Conservation (phyloP, 257 asterid genomes). For the Lavandula angustifolia region DNA sequence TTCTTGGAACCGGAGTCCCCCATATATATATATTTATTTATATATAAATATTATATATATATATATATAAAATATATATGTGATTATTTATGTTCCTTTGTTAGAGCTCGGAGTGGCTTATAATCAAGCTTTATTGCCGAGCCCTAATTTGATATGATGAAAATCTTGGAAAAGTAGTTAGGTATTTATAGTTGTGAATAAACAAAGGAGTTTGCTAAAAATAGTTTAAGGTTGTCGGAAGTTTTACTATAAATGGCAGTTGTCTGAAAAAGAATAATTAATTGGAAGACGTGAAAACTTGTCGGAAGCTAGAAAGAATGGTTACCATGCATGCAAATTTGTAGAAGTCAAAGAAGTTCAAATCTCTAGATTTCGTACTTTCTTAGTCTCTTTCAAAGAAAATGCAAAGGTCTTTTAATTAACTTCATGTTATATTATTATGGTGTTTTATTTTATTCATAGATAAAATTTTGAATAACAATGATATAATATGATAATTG, state of each 20-base stretch:
- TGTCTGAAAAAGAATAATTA: no score
- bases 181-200: neutral
- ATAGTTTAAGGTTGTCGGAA: no score
- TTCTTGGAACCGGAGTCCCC: conserved; percentile 27
- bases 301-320: neutral
- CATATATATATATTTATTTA: neutral
- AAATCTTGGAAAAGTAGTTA: neutral
- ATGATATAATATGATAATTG: no score
- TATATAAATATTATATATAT: no score
- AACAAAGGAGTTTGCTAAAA: neutral
- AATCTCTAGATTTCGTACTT: neutral
- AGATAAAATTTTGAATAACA: no score
- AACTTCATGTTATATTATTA: no score
- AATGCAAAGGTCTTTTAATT: no score
- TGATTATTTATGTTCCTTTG: neutral
- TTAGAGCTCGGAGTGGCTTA: conserved; percentile 13
- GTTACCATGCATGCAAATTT: neutral
- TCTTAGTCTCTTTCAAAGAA: no score
- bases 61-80: no score
- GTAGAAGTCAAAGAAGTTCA: neutral
- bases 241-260: neutral
- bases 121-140: conserved; percentile 1
- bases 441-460: no score
- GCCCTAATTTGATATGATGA: conserved; percentile 21
- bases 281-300: neutral